Evolutionary conservation across 768 basidiomycete genomes (phyloP).

Genomic region (Phlebiopsis gigantea): DNA sequence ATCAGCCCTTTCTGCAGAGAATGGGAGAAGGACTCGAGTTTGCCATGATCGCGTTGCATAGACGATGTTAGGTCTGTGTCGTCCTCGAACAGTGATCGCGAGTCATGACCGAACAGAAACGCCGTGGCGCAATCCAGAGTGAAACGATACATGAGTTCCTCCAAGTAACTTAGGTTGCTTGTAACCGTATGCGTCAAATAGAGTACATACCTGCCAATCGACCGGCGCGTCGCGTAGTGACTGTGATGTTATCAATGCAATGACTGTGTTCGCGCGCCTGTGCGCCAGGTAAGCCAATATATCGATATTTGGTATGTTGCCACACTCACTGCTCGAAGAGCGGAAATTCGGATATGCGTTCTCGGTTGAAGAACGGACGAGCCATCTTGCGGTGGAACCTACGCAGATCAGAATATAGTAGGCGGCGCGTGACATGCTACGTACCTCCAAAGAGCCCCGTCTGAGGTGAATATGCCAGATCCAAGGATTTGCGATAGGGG

Average conservation of each 20-base stretch:
- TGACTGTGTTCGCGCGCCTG: conserved; percentile 23
- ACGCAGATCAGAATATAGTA: neutral
- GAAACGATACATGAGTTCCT: conserved; percentile 38
- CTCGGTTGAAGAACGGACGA: conserved; percentile 36
- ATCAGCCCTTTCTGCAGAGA: conserved; percentile 37
- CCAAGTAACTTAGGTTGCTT: neutral
- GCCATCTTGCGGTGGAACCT: conserved; percentile 41
- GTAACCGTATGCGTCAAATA: conserved; percentile 1
- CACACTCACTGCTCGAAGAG: conserved; percentile 29
- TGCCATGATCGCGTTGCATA: no score
- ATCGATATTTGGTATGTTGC: neutral
- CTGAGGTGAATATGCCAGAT: conserved; percentile 37
- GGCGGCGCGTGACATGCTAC: neutral
- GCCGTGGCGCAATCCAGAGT: conserved; percentile 55
- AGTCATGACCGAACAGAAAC: conserved; percentile 44
- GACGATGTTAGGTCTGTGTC: no score
- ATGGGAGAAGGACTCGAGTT: conserved; percentile 32
- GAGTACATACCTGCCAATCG: conserved; percentile 33
- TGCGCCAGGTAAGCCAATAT: neutral
- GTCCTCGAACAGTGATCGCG: conserved; percentile 31
- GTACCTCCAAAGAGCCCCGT: conserved; percentile 38
- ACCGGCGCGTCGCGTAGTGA: conserved; percentile 37
- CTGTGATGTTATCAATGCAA: conserved; percentile 28
- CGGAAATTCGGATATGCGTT: conserved; percentile 36
- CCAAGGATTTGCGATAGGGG: conserved; percentile 23